phyloP scores from a whole-genome alignment of 164 flowering plant species.

The Tinospora cordifolia region DNA sequence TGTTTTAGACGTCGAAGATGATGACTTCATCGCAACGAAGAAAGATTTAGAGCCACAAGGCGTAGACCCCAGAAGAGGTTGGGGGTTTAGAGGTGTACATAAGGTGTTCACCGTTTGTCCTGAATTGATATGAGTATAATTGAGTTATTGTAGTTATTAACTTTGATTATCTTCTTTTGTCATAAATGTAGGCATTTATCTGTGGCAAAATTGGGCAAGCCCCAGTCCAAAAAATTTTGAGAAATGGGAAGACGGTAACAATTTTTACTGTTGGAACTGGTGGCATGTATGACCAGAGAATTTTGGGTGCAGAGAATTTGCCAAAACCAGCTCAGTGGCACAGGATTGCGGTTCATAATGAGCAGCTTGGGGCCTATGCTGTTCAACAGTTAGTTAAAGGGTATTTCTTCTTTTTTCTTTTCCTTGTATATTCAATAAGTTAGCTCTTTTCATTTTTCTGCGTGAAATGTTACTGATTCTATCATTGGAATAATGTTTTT shows the following conservation, averaged over 20 bases:
- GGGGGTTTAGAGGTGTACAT: constrained; percentile 93
- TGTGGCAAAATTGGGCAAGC: constrained; percentile 89
- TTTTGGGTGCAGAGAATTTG: constrained; percentile 32
- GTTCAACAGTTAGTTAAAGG: constrained; percentile 74
- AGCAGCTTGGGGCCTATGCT: constrained; percentile 64
- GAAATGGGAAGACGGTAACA: constrained; percentile 81
- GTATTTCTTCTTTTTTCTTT: constrained; percentile 21
- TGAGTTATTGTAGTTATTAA: not conserved
- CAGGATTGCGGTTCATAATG: constrained; percentile 85
- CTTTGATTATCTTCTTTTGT: not conserved
- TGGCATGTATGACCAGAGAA: constrained; percentile 89
- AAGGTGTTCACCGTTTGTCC: constrained; percentile 48
- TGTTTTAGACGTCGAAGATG: constrained; percentile 26
- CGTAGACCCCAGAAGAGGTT: constrained; percentile 81
- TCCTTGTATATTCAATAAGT: not conserved
- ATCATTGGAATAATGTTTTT: not conserved
- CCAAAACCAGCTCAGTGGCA: constrained; percentile 97
- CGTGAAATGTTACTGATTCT: not conserved
- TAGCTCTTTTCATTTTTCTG: not conserved
- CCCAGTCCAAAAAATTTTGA: constrained; percentile 87
- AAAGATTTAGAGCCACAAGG: constrained; percentile 56
- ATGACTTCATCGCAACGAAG: constrained; percentile 42
- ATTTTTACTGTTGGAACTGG: constrained; percentile 93
- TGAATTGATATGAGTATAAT: not conserved
- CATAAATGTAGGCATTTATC: constrained; percentile 60